Base-by-base conservation (phyloP, 257 asterid species). In the Thymus mandschuricus region DNA sequence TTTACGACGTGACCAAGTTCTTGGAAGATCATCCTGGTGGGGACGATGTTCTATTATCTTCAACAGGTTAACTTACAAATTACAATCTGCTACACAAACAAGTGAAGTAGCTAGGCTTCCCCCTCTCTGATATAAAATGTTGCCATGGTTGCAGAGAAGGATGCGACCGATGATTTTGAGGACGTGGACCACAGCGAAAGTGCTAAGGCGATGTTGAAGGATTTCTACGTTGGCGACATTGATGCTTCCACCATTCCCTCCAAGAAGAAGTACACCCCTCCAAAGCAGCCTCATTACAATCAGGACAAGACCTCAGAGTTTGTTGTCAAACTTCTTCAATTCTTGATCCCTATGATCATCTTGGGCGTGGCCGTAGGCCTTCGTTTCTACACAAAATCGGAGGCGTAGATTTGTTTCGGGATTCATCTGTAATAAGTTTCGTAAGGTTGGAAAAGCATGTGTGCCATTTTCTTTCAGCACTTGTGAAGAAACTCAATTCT, bases 1-100 rank as follows among this genome's bases (percentile, higher is more conserved):
- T 89, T 56, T 92, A 84, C 6, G 84, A 92, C 64, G 97, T 92
- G 76, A 89, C 98, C 11, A 89, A 82, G 46, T 92, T 89, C 86
- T 52, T 92, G 88, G 97, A 90, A 77, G 98, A 92, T 68, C 98
- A 88, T 75, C 97, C 98, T 1, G 97, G 98, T 9, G 98, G 98
- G 10, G 98, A 92, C 44, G 97, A 89, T 54, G 95, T 92, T 46
- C 65, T 89, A 80, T 52, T 89, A 76, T 79, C 95, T 59, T 86
- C 96, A 66, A 88, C 96, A 29, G 98, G 98, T 92, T 70, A 31
- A 6, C 31, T 52, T 52, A 31, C 33, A 52, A 21, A 15, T 50
- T 44, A 3, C n/a, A 27, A 68, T 21, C 21, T 21, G 21, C 21
- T 21, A 21, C 21, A 21, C 21, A 21, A 68, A 43, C 38, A 45